Evolutionary conservation across 371 early-diverging fungal species (phyloP).

Genomic region (Smittium mucronatum): DNA sequence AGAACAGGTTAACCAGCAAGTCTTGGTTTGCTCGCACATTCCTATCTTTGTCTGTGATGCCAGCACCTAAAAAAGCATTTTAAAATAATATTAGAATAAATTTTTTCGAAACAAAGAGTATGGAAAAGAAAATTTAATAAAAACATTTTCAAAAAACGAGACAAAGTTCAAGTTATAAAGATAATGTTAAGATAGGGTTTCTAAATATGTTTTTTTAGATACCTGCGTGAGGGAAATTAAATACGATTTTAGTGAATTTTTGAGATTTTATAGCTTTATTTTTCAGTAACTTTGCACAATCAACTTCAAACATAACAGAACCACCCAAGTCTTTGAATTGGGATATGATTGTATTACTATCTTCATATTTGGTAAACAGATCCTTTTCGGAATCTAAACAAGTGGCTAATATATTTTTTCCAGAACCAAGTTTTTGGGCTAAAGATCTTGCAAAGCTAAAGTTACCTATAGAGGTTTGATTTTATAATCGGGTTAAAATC

Average conservation of each 20-base stretch:
- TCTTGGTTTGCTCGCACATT: slow-evolving; percentile 75
- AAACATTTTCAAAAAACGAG: too few species aligned
- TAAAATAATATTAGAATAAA: slow-evolving; percentile 18
- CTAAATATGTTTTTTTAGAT: too few species aligned
- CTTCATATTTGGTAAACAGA: slow-evolving; percentile 60
- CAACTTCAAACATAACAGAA: slow-evolving; percentile 59
- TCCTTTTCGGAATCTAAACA: slow-evolving; percentile 56
- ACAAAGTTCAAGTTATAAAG: too few species aligned
- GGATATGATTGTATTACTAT: slow-evolving; percentile 38
- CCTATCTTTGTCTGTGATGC: slow-evolving; percentile 84
- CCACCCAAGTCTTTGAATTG: slow-evolving; percentile 43
- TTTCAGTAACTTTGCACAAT: slow-evolving; percentile 59
- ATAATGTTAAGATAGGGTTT: too few species aligned
- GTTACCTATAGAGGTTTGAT: slow-evolving; percentile 37
- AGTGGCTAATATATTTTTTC: slow-evolving; percentile 54
- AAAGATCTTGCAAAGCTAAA: slow-evolving; percentile 71
- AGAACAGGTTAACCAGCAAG: slow-evolving; percentile 56
- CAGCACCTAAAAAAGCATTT: slow-evolving; percentile 28
- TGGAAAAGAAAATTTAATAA: too few species aligned
- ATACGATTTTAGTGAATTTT: slow-evolving; percentile 67
- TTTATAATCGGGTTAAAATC: neutral
- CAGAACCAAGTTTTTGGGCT: slow-evolving; percentile 39
- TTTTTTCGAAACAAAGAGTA: slow-evolving; percentile 1
- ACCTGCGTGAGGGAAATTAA: slow-evolving; percentile 93
- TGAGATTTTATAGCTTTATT: slow-evolving; percentile 40